phyloP scores from a whole-genome alignment of 345 rosid genomes.

The Hibiscus mutabilis region DNA sequence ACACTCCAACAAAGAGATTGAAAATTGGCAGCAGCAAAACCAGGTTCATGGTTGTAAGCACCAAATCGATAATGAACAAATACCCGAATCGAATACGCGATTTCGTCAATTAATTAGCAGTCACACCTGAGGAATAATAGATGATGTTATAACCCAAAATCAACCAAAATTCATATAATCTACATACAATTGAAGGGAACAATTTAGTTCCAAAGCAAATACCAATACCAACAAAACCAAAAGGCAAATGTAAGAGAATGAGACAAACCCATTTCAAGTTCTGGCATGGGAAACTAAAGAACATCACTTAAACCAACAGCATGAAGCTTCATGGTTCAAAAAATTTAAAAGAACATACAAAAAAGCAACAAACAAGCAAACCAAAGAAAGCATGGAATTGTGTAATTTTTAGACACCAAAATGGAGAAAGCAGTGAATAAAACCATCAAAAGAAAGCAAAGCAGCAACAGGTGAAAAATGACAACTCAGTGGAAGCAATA shows the following conservation, averaged over 20 bases:
- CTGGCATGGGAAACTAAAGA: conserved; percentile 6
- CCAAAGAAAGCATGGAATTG: not conserved
- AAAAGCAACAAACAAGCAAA: not conserved
- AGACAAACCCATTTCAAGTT: conserved; percentile 5
- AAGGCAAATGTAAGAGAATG: not conserved
- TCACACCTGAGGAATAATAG: too few species aligned
- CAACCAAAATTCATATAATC: not conserved
- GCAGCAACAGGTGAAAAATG: not conserved
- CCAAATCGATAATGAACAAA: not conserved
- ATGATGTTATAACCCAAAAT: not conserved
- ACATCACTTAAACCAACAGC: not conserved
- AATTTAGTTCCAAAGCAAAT: conserved; percentile 9
- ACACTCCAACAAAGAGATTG: not conserved
- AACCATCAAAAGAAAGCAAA: not conserved
- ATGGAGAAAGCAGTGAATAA: too few species aligned
- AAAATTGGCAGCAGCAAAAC: not conserved
- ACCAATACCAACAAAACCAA: not conserved
- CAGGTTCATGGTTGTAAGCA: not conserved
- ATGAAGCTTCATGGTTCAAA: too few species aligned
- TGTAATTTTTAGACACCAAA: too few species aligned
- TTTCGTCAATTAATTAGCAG: not conserved
- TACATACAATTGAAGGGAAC: not conserved
- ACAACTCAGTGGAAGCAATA: not conserved
- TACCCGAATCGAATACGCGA: not conserved
- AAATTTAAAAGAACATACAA: too few species aligned